A percentile compares a stretch with the other conserved stretches of the same genome.
Evolutionary conservation across 2,329 filamentous ascomycete species (phyloP).

Genomic region (Ophiocordyceps camponoti-leonardi): DNA sequence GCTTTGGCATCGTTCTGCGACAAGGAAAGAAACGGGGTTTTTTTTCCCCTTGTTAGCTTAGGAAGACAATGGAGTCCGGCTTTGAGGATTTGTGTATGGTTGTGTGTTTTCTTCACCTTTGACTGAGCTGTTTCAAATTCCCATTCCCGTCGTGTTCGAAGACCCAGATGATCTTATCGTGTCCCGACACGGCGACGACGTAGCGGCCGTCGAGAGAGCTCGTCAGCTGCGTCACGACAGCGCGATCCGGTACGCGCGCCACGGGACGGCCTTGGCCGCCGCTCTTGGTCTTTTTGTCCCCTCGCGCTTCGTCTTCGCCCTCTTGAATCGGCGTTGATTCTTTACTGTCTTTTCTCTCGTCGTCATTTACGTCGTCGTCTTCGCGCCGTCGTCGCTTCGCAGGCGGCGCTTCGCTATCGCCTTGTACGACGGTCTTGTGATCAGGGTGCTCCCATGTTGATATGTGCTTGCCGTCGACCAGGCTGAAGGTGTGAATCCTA

Average conservation of each 20-base stretch:
- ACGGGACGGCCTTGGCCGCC: constrained; percentile 12
- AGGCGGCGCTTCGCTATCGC: constrained; percentile 9
- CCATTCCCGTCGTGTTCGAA: constrained; percentile 50
- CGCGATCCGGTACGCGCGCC: constrained; percentile 26
- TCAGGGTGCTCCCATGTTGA: constrained; percentile 43
- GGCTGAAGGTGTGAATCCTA: constrained; percentile 49
- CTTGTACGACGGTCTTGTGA: constrained; percentile 11
- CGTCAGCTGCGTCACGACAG: constrained; percentile 53
- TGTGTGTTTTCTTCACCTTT: constrained; percentile 45
- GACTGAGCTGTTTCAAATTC: constrained; percentile 47
- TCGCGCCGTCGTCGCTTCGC: constrained; percentile 17
- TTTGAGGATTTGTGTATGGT: too few species aligned
- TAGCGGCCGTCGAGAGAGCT: constrained; percentile 47
- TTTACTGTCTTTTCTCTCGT: background rate
- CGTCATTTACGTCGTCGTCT: constrained; percentile 6
- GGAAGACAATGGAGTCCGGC: too few species aligned
- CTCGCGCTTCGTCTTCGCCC: background rate
- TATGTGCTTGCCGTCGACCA: constrained; percentile 38
- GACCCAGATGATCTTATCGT: constrained; percentile 82
- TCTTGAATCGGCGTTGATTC: constrained; percentile 9
- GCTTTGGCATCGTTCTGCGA: constrained; percentile 70
- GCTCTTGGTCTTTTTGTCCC: constrained; percentile 3
- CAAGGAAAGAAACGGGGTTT: too few species aligned
- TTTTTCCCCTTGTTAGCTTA: too few species aligned
- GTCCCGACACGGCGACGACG: constrained; percentile 64